Base-by-base conservation (phyloP, 2,329 filamentous ascomycete species). In the Fusarium goolgardi region DNA sequence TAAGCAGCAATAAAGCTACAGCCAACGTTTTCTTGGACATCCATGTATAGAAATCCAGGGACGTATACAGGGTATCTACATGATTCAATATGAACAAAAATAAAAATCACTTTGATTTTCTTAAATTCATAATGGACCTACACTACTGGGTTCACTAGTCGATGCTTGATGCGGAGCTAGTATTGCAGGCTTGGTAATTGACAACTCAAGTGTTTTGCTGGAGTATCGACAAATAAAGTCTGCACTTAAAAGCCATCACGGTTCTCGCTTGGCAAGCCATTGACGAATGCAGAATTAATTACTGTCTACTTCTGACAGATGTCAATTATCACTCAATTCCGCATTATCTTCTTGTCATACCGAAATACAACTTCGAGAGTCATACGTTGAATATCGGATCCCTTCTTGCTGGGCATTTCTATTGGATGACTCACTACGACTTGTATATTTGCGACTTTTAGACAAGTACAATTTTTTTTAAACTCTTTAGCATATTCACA, bases 341-440 rank as follows among this genome's bases (percentile, higher is more conserved):
- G 35, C 13, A 44, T 37, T 45, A 46, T 43, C 18, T 41, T 53
- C 37, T 9, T 39, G 53, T 47, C 25, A 39, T 20, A 41, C 23
- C 31, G 18, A 37, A 13, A 46, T 20, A 27, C 31, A 58, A 27
- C 25, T 44, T 44, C 46, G 32, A 50, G 39, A 67, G 64, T 69
- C 67, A 69, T 54, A 67, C 46, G 57, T 65, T 59, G 46, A 65
- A 49, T 45, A 58, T 44, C 47, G 55, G 53, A 64, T 64, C 61
- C 34, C 34, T 46, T 46, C 41, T 44, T 57, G 53, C 23, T 51
- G 58, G 60, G 34, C 60, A 54, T 72, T 71, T 72, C 59, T 66
- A 72, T 69, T 71, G 64, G 64, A 72, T 69, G 67, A 72, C 67
- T 71, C 61, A 69, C 59, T 61, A 45, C 55, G 54, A 59, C 35